These are phyloP conservation scores for Mortierella sp. DNA, from an alignment of 371 early-diverging fungal genomes.

Conservation along the genomic window DNA sequence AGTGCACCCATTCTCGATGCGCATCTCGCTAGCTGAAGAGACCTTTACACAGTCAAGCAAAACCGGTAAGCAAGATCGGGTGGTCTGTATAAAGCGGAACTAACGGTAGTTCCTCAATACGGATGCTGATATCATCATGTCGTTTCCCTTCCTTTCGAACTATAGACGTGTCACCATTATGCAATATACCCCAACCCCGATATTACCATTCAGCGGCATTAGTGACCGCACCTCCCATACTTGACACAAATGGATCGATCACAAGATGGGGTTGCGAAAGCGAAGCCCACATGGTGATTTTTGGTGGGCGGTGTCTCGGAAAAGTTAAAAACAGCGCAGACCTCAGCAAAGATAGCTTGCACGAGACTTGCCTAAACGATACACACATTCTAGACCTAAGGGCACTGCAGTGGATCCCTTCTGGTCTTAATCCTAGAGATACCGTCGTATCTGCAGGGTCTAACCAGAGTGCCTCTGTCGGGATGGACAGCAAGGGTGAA, in stretches of 20 bases:
- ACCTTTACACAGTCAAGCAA: background rate
- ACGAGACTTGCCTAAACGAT: slow-evolving; percentile 54
- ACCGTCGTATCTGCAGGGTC: background rate
- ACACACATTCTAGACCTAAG: slow-evolving; percentile 74
- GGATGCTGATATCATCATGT: slow-evolving; percentile 9
- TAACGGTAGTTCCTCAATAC: background rate
- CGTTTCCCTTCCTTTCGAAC: background rate
- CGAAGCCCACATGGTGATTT: slow-evolving; percentile 43
- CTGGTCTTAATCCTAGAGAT: slow-evolving; percentile 5
- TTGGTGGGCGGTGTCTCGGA: slow-evolving; percentile 37
- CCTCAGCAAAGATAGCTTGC: background rate
- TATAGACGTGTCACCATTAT: background rate
- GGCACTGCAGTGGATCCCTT: slow-evolving; percentile 65
- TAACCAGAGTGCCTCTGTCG: background rate
- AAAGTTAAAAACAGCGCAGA: slow-evolving; percentile 1
- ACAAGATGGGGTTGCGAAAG: slow-evolving; percentile 43
- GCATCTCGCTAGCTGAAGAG: background rate
- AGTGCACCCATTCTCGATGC: slow-evolving; percentile 3
- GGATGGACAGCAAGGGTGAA: background rate
- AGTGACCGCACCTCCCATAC: slow-evolving; percentile 44
- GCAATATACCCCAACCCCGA: slow-evolving; percentile 25
- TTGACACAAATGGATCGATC: slow-evolving; percentile 26
- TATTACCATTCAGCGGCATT: slow-evolving; percentile 43
- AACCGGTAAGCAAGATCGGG: slow-evolving; percentile 6
- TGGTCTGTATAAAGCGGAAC: background rate